Base-by-base conservation (phyloP, 106 monocot genomes). In the Acorus calamus region DNA sequence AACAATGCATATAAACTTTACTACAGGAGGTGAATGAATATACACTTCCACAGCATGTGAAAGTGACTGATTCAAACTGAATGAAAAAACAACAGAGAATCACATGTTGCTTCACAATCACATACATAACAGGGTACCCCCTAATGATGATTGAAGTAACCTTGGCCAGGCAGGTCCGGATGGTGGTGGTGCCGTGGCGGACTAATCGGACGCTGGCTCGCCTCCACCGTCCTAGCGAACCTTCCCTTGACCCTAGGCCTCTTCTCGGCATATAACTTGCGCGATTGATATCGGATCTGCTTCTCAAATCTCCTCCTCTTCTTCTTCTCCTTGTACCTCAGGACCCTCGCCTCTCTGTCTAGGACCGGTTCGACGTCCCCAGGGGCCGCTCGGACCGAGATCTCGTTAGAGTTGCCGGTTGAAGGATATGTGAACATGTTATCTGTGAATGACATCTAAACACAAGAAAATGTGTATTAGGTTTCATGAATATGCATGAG, bases 281-380 rank as follows among this genome's bases (percentile, higher is more conserved):
- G 48, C 2, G 80, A 80, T 2, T 70, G 74, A 13, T 80, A 80
- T 4, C 80, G 64, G 45, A 80, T 80, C 49, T 80, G 80, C 62
- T 80, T 80, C 50, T 80, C 80, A 12, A 74, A 80, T 42, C 71
- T 80, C 7, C 80, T 74, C 56, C 53, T 74, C 62, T 80, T 74
- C 63, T 71, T 66, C 71, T 80, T 80, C 75, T 80, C 80, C 3
- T 65, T 80, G 80, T 80, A 80, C 62, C 80, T 80, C 62, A 80
- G 45, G 28, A 80, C 74, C 54, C 67, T 74, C 2, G 80, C 74
- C 44, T 80, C 80, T 53, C 80, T 56, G 4, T 75, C 74, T 4
- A 70, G 11, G 50, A 8, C 50, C 0, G 74, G 74, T 11, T 74
- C 74, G 50, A 47, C 69, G 6, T 47, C 59, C 49, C 59, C 51